phyloP scores from a whole-genome alignment of 148 eudicot species.

The Persicaria maculosa region DNA sequence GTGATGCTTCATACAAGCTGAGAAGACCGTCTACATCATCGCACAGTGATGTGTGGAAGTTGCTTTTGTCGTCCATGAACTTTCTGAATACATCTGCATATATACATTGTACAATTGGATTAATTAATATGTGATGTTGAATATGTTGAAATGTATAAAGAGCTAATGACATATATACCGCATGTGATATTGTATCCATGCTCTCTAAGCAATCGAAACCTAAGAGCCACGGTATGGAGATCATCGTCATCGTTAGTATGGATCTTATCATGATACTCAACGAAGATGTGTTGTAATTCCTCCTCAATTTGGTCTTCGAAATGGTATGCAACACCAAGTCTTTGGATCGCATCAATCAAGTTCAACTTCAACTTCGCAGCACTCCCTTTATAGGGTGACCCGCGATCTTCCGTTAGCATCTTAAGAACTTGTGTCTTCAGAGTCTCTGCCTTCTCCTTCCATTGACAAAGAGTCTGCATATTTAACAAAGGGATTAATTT shows the following conservation, averaged over 20 bases:
- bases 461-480: background rate
- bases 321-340: no score
- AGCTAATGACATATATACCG: background rate
- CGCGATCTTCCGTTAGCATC: no score
- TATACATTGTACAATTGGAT: no score
- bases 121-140: background rate
- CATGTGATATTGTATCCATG: conserved; percentile 14
- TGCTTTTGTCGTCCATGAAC: conserved; percentile 3
- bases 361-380: no score
- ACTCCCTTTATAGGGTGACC: no score
- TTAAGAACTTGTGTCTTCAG: no score
- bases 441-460: no score
- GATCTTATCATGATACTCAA: background rate
- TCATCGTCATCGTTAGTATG: conserved; percentile 1
- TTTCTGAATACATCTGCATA: conserved; percentile 11
- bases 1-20: conserved; percentile 14
- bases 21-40: conserved; percentile 6
- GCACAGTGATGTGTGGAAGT: background rate
- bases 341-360: no score
- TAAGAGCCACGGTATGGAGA: conserved; percentile 12
- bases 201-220: conserved; percentile 18
- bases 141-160: background rate
- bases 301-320: no score
- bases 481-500: no score
- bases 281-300: no score